phyloP scores from a whole-genome alignment of 331 rosid species.

The Erythrophleum ivorense region DNA sequence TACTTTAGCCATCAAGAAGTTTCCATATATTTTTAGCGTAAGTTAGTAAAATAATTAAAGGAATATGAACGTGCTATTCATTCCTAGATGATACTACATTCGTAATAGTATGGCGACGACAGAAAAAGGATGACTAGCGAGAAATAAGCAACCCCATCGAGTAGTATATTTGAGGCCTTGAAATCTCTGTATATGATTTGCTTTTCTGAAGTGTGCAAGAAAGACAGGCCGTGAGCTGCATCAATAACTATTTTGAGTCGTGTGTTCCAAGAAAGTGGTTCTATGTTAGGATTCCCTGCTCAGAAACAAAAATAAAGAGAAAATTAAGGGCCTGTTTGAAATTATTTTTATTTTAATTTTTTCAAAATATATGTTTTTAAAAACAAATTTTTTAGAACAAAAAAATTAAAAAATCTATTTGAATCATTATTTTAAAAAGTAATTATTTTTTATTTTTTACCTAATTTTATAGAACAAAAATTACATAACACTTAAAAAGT shows the following conservation, averaged over 20 bases:
- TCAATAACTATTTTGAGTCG: slow-evolving; percentile 81
- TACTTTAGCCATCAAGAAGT: neutral
- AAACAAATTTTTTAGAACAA: too few relatives aligned
- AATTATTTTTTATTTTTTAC: too few relatives aligned
- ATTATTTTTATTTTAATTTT: too few relatives aligned
- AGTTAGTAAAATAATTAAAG: neutral
- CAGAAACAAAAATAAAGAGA: slow-evolving; percentile 12
- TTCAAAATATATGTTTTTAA: too few relatives aligned
- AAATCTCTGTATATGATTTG: slow-evolving; percentile 85
- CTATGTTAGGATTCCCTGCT: slow-evolving; percentile 65
- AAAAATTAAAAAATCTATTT: too few relatives aligned
- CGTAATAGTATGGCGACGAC: neutral
- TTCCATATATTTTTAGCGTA: neutral
- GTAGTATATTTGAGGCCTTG: slow-evolving; percentile 90
- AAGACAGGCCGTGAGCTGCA: slow-evolving; percentile 89
- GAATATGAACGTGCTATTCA: neutral
- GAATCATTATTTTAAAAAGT: too few relatives aligned
- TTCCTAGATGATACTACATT: neutral
- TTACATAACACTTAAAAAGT: too few relatives aligned
- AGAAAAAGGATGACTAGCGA: neutral
- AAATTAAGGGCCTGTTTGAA: too few relatives aligned
- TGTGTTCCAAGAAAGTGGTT: slow-evolving; percentile 74
- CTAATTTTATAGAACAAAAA: too few relatives aligned
- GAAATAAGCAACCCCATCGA: slow-evolving; percentile 68
- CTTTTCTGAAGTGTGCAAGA: slow-evolving; percentile 76